Evolutionary conservation across 495 filamentous ascomycete genomes (phyloP).

Genomic region (Cercophora samala): DNA sequence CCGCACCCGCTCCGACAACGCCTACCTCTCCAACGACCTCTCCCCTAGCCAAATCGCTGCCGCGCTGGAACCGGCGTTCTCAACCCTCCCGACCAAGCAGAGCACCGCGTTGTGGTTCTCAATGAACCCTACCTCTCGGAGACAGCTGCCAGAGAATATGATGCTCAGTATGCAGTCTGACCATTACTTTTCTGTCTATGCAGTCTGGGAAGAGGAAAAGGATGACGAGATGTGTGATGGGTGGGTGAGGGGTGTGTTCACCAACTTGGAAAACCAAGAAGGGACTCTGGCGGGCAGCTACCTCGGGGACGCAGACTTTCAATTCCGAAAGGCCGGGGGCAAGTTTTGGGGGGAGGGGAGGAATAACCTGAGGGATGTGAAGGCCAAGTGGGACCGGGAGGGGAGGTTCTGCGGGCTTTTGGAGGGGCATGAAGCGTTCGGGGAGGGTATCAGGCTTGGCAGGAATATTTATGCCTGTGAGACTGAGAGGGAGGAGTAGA

Average conservation of each 20-base stretch:
- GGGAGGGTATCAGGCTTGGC: background rate
- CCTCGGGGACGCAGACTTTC: constrained; percentile 53
- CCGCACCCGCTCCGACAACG: constrained; percentile 51
- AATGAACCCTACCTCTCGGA: constrained; percentile 44
- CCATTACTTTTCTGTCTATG: constrained; percentile 54
- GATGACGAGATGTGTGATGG: constrained; percentile 41
- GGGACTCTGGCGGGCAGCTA: constrained; percentile 40
- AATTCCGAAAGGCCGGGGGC: constrained; percentile 32
- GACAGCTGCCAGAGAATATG: constrained; percentile 36
- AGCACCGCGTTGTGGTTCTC: constrained; percentile 46
- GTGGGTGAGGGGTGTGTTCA: constrained; percentile 46
- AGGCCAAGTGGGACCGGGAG: constrained; percentile 45
- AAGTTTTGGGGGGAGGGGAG: constrained; percentile 45
- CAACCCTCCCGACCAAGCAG: constrained; percentile 40
- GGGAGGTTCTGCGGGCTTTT: constrained; percentile 45
- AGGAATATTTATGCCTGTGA: too few relatives aligned
- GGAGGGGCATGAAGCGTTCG: constrained; percentile 17
- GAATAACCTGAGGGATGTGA: constrained; percentile 36
- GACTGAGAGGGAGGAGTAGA: too few relatives aligned
- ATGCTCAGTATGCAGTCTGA: constrained; percentile 51
- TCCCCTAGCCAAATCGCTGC: constrained; percentile 35
- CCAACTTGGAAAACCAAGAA: constrained; percentile 30
- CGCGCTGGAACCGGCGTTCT: constrained; percentile 45
- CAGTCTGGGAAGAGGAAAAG: constrained; percentile 46
- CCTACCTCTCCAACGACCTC: constrained; percentile 42